These are phyloP conservation scores for Porogramme epimiltina DNA, from an alignment of 1,284 basidiomycete genomes.

Conservation along the genomic window DNA sequence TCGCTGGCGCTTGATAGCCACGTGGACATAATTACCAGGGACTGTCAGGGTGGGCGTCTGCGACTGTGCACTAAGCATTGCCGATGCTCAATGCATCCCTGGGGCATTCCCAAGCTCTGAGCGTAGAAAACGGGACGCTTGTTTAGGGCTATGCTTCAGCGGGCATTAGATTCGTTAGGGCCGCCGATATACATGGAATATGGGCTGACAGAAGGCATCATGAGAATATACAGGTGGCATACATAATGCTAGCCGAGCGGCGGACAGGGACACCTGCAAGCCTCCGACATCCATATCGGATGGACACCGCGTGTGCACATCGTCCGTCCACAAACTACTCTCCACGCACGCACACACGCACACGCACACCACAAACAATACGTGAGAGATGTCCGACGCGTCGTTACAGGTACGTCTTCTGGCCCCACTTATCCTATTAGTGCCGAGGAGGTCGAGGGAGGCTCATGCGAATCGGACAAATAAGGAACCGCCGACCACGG, in stretches of 20 bases:
- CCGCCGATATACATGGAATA: too few species aligned
- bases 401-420: background rate
- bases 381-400: background rate
- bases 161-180: too few species aligned
- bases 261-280: background rate
- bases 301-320: background rate
- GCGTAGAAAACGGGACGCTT: too few species aligned
- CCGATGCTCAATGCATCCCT: too few species aligned
- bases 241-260: background rate
- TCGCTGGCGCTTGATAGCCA: constrained; percentile 8
- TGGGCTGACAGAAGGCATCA: background rate
- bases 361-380: background rate
- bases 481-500: background rate
- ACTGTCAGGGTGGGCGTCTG: too few species aligned
- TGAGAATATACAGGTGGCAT: constrained; percentile 1
- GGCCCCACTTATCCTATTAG: background rate
- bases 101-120: too few species aligned
- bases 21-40: constrained; percentile 12
- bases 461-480: background rate
- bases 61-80: too few species aligned
- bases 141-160: too few species aligned
- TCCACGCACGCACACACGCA: background rate
- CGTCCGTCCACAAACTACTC: background rate
- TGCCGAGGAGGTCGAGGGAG: background rate
- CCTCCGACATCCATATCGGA: background rate